Base-by-base conservation (phyloP, 1,284 basidiomycete species). In the Trichosporon inkin region DNA sequence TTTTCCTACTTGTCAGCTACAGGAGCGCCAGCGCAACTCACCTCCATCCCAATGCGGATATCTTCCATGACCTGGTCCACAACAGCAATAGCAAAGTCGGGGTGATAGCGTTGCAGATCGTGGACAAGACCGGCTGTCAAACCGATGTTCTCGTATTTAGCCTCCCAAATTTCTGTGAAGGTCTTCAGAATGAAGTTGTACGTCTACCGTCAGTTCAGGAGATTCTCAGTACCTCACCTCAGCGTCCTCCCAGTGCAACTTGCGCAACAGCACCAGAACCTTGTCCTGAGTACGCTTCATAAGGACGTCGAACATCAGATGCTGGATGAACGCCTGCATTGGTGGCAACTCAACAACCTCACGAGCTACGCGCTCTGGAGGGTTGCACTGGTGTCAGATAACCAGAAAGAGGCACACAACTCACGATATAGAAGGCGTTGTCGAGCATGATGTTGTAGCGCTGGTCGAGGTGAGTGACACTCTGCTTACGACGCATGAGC, bases 161-260 rank as follows among this genome's bases (percentile, higher is more conserved):
- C 84, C 73, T 96, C 95, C 93, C 95, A 97, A 1, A 94, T 88
- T 69, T 95, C 95, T 5, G 90, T 92, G 79, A 99, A 98, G 24
- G 89, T 85, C 69, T 89, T 89, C 77, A 89, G 74, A 11, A 84
- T 69, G 65, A 78, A 76, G 51, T 76, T 65, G 54, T 72, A 71
- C 0, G 68, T 61, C 71, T 75, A 36, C 85, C 81, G 54, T 66
- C 39, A 11, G 40, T 11, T 39, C 13, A 52, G 37, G 17, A 51
- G n/a, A 61, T 20, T 22, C 24, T 10, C 36, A 10, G 6, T 51
- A 17, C 55, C 75, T 63, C 22, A 82, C 81, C 52, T 82, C 78
- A 1, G 81, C 72, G 70, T 93, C 87, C n/a, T 93, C 87, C 96
- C 96, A 99, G 70, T 97, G 86, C 51, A 99, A 83, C 79, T 96